phyloP scores from a whole-genome alignment of 1,139 yeast species.

The Candida labiduridarum region DNA sequence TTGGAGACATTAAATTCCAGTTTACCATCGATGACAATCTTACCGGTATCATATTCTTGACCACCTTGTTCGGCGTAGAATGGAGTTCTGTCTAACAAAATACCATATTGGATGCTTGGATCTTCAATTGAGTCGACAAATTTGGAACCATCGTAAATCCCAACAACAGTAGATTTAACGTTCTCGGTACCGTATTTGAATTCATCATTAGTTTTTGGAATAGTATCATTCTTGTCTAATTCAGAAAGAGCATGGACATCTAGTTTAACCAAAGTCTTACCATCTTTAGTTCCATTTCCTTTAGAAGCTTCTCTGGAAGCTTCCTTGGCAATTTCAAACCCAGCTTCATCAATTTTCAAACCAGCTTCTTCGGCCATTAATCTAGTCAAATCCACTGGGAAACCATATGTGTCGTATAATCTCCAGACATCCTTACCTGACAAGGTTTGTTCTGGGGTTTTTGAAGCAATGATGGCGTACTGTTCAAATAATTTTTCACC shows the following conservation, averaged over 20 bases:
- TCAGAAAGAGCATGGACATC: constrained; percentile 87
- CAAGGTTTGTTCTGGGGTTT: constrained; percentile 72
- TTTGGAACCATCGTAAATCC: constrained; percentile 62
- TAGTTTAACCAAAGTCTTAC: constrained; percentile 66
- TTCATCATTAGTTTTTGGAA: constrained; percentile 82
- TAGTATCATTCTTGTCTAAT: constrained; percentile 55
- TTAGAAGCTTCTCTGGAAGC: constrained; percentile 94
- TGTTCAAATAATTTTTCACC: constrained; percentile 97
- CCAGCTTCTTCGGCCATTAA: constrained; percentile 99
- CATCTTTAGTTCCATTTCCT: constrained; percentile 70
- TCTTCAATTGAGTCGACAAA: constrained; percentile 6
- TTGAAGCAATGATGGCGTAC: constrained; percentile 81
- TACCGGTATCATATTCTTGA: constrained; percentile 95
- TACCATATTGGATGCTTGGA: constrained; percentile 64
- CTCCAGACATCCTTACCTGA: constrained; percentile 98
- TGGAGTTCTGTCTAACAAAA: constrained; percentile 85
- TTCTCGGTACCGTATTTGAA: constrained; percentile 71
- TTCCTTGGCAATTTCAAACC: constrained; percentile 85
- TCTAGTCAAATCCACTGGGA: constrained; percentile 97
- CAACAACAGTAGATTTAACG: constrained; percentile 63
- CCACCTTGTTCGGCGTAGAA: constrained; percentile 99
- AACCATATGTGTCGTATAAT: constrained; percentile 97
- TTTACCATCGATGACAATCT: constrained; percentile 81
- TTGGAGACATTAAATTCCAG: constrained; percentile 88
- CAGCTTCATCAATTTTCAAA: constrained; percentile 87